Evolutionary conservation across 805 yeast genomes (phyloP).

Genomic region (Kazachstania kunashirensis): DNA sequence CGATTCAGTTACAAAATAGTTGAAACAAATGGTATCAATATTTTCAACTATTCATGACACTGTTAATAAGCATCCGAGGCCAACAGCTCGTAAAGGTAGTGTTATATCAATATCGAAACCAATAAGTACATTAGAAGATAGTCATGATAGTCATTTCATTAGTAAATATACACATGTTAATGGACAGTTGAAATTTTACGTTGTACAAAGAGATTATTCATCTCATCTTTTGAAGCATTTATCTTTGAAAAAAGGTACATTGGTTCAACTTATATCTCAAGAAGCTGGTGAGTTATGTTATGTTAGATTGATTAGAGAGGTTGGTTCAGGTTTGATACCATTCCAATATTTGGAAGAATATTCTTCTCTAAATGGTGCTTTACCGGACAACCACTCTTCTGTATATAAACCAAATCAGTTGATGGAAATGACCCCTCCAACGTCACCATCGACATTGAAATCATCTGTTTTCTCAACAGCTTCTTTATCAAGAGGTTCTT

Average conservation of each 20-base stretch:
- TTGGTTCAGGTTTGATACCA: constrained; percentile 13
- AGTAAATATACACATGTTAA: not conserved
- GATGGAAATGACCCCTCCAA: constrained; percentile 13
- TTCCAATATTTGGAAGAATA: constrained; percentile 8
- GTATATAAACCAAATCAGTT: constrained; percentile 1
- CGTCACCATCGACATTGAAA: constrained; percentile 15
- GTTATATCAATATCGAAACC: constrained; percentile 1
- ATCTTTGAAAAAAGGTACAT: constrained; percentile 4
- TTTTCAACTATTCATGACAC: constrained; percentile 1
- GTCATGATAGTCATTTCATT: constrained; percentile 3
- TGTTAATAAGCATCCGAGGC: not conserved
- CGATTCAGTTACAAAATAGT: not conserved
- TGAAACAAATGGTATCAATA: constrained; percentile 1
- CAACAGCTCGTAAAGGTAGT: not conserved
- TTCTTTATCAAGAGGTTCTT: constrained; percentile 8
- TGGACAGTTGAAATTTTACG: constrained; percentile 5
- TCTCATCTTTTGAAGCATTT: constrained; percentile 1
- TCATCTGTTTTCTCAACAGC: constrained; percentile 11
- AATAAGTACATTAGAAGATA: not conserved
- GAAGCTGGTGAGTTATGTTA: constrained; percentile 7
- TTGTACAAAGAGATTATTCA: constrained; percentile 2
- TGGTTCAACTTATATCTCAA: constrained; percentile 12
- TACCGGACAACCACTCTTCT: not conserved
- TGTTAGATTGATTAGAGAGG: constrained; percentile 9
- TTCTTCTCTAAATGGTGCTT: constrained; percentile 4